Conservation (phyloP, 169 alveolate genomes). For the Cryptosporidium viatorum region DNA sequence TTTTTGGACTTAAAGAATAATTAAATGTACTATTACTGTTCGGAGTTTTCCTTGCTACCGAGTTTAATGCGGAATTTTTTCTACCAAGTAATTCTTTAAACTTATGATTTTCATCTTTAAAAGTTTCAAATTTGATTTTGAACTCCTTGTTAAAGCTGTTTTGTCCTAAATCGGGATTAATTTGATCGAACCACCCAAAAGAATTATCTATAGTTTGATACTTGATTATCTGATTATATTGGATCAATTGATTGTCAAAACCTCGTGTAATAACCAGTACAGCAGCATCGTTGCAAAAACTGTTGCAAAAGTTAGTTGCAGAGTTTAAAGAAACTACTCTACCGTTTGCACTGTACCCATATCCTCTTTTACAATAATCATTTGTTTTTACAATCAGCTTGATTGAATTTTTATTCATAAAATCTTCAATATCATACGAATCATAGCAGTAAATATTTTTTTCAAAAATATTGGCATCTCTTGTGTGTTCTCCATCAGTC, state of each 20-base stretch:
- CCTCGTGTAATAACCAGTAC: slow-evolving; percentile 76
- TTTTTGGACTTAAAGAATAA: slow-evolving; percentile 32
- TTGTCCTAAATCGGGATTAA: not conserved
- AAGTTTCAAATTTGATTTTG: not conserved
- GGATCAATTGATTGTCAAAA: slow-evolving; percentile 58
- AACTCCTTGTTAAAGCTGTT: not conserved
- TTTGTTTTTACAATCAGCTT: slow-evolving; percentile 79
- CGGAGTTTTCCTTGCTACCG: not conserved
- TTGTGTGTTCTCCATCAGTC: slow-evolving; percentile 64
- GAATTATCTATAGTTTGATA: slow-evolving; percentile 29
- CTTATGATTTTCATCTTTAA: not conserved
- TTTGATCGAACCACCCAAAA: slow-evolving; percentile 36
- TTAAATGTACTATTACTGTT: slow-evolving; percentile 8
- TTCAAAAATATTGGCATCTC: slow-evolving; percentile 5
- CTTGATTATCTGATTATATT: slow-evolving; percentile 48
- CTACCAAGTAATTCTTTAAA: not conserved
- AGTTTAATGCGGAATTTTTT: not conserved
- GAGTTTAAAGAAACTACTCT: slow-evolving; percentile 79
- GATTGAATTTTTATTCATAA: slow-evolving; percentile 77
- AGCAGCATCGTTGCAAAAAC: slow-evolving; percentile 79
- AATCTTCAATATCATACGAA: slow-evolving; percentile 78
- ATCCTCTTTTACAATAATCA: slow-evolving; percentile 80
- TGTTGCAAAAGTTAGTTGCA: slow-evolving; percentile 80
- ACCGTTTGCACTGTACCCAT: slow-evolving; percentile 79
- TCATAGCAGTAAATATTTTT: slow-evolving; percentile 49